Percentiles rank a stretch among this genome's conserved stretches.
Evolutionary conservation across 108 stramenopile species (phyloP).

Genomic region (Pelagomonas calceolata): DNA sequence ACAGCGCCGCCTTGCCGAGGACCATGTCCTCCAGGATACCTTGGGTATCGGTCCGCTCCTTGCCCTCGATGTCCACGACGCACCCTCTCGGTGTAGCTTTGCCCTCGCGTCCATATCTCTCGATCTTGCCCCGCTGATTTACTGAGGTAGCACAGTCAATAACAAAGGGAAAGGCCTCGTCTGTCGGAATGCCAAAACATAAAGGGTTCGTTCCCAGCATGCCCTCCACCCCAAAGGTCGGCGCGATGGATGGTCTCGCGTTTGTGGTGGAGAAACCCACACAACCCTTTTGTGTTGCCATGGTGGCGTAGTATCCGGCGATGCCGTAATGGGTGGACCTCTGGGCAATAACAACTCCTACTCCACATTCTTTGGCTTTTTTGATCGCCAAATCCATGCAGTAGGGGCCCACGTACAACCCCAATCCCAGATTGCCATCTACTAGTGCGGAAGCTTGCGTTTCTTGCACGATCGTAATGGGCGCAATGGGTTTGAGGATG

Average conservation of each 20-base stretch:
- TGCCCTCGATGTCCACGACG: constrained; percentile 48
- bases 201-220: constrained; percentile 52
- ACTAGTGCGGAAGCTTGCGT: constrained; percentile 38
- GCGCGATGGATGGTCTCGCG: constrained; percentile 52
- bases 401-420: constrained; percentile 53
- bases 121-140: constrained; percentile 57
- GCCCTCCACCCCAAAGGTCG: constrained; percentile 52
- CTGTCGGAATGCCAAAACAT: constrained; percentile 44
- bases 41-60: constrained; percentile 51
- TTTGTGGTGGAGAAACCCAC: constrained; percentile 54
- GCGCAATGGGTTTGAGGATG: constrained; percentile 40
- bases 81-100: constrained; percentile 43
- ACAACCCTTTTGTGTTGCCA: constrained; percentile 45
- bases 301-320: constrained; percentile 55
- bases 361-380: constrained; percentile 51
- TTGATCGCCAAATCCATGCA: constrained; percentile 59
- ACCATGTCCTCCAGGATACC: constrained; percentile 53
- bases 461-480: constrained; percentile 43
- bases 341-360: constrained; percentile 46
- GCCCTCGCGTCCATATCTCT: constrained; percentile 45
- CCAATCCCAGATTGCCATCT: constrained; percentile 51
- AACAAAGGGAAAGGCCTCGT: constrained; percentile 44
- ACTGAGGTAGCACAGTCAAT: constrained; percentile 57
- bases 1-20: constrained; percentile 50
- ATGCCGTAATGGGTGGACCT: constrained; percentile 58